Percentiles rank a stretch among this genome's conserved stretches.
Evolutionary conservation across 1,284 basidiomycete genomes (phyloP).

Genomic region (Heterobasidion parviporum): DNA sequence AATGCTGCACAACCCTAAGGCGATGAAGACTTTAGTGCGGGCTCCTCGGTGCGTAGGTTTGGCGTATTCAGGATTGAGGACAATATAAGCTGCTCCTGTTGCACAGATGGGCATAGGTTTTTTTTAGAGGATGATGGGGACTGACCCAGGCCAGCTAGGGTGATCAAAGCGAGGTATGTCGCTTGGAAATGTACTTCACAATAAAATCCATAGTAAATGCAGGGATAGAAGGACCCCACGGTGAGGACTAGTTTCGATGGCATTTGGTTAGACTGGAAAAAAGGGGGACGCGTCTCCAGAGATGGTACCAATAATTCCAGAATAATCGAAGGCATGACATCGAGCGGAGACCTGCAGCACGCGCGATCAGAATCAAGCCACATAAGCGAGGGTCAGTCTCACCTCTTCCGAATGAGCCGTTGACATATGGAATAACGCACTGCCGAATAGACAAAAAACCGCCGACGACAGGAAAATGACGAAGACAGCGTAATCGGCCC

Average conservation of each 20-base stretch:
- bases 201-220: slow-evolving; percentile 67
- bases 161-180: slow-evolving; percentile 48
- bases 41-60: slow-evolving; percentile 71
- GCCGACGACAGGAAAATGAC: slow-evolving; percentile 67
- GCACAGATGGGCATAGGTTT: slow-evolving; percentile 6
- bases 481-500: slow-evolving; percentile 60
- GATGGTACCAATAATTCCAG: slow-evolving; percentile 49
- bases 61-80: slow-evolving; percentile 73
- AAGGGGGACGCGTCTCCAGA: not conserved
- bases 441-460: slow-evolving; percentile 66
- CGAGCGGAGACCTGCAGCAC: slow-evolving; percentile 20
- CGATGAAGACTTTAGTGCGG: slow-evolving; percentile 76
- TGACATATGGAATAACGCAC: slow-evolving; percentile 73
- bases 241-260: slow-evolving; percentile 37
- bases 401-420: slow-evolving; percentile 69
- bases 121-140: slow-evolving; percentile 11
- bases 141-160: slow-evolving; percentile 55
- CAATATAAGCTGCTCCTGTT: slow-evolving; percentile 64
- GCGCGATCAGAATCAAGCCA: not conserved
- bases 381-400: slow-evolving; percentile 8
- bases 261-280: not conserved
- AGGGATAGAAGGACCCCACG: slow-evolving; percentile 78
- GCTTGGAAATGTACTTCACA: slow-evolving; percentile 46
- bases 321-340: slow-evolving; percentile 57
- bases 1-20: slow-evolving; percentile 68